phyloP scores from a whole-genome alignment of 2,329 filamentous ascomycete species.

The Aspergillus oerlinghausenensis region DNA sequence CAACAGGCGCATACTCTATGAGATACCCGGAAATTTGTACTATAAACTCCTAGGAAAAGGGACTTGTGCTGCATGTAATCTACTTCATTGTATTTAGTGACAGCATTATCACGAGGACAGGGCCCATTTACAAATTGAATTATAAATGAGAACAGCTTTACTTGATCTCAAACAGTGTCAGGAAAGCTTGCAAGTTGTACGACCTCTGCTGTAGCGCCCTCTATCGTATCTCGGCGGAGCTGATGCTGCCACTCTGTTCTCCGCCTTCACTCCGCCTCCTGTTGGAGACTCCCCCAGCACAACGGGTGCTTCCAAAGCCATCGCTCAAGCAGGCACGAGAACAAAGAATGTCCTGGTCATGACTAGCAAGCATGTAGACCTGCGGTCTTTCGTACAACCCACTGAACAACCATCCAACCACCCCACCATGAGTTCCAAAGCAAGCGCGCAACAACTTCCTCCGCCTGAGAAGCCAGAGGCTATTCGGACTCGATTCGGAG shows the following conservation, averaged over 20 bases:
- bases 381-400: slow-evolving; percentile 21
- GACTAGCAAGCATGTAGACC: slow-evolving; percentile 31
- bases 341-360: slow-evolving; percentile 34
- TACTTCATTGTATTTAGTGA: not conserved
- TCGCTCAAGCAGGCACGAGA: not conserved
- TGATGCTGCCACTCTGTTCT: slow-evolving; percentile 4
- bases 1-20: slow-evolving; percentile 19
- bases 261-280: slow-evolving; percentile 4
- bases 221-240: not conserved
- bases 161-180: not conserved
- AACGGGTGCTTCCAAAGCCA: not conserved
- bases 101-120: not conserved
- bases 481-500: slow-evolving; percentile 63
- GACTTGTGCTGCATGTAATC: not conserved
- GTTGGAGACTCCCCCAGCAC: not conserved
- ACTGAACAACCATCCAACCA: slow-evolving; percentile 6
- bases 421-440: slow-evolving; percentile 17
- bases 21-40: slow-evolving; percentile 23
- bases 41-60: slow-evolving; percentile 1
- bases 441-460: slow-evolving; percentile 45
- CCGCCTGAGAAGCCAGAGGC: slow-evolving; percentile 72
- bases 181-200: not conserved
- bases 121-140: not conserved
- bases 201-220: not conserved
- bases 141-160: not conserved